A percentile compares a stretch with the other conserved stretches of the same genome.
Conservation (phyloP, 257 asterid genomes). For the Scutellaria galericulata region DNA sequence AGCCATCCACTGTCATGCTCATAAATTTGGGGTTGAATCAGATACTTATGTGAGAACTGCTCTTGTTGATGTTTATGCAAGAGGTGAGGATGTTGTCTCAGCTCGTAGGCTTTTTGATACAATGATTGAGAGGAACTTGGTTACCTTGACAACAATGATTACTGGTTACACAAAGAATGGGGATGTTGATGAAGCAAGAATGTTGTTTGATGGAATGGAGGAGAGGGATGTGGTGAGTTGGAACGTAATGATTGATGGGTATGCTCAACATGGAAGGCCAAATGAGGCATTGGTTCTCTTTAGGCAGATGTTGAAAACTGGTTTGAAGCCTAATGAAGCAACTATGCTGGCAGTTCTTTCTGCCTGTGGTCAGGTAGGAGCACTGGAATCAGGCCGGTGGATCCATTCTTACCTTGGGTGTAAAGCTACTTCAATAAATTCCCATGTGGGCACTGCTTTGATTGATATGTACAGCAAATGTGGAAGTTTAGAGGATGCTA, state of each 20-base stretch:
- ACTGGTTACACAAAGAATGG: slow-evolving; percentile 57
- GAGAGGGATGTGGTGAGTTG: slow-evolving; percentile 62
- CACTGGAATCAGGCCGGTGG: slow-evolving; percentile 60
- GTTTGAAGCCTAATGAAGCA: slow-evolving; percentile 55
- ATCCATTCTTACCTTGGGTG: slow-evolving; percentile 46
- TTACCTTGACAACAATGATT: slow-evolving; percentile 56
- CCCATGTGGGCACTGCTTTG: slow-evolving; percentile 52
- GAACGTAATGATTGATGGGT: slow-evolving; percentile 62
- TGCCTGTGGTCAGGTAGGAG: slow-evolving; percentile 61
- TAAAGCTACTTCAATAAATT: slow-evolving; percentile 23
- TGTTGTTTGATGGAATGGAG: slow-evolving; percentile 51
- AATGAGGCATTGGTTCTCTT: slow-evolving; percentile 58
- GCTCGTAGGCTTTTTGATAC: slow-evolving; percentile 52
- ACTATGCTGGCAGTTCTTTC: slow-evolving; percentile 62
- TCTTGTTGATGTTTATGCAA: slow-evolving; percentile 53
- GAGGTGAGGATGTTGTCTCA: slow-evolving; percentile 44
- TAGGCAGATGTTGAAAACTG: slow-evolving; percentile 45
- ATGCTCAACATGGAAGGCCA: slow-evolving; percentile 52
- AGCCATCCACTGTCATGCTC: slow-evolving; percentile 52
- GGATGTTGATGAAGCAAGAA: slow-evolving; percentile 50
- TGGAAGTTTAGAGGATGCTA: slow-evolving; percentile 60
- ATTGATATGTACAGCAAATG: slow-evolving; percentile 65
- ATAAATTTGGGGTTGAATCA: slow-evolving; percentile 49
- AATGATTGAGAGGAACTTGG: slow-evolving; percentile 48
- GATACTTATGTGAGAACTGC: slow-evolving; percentile 54